Percentiles rank a stretch among this genome's conserved stretches.
These are phyloP conservation scores for Saccharomycopsis fermentans DNA, from an alignment of 805 yeast species.

Conservation along the genomic window DNA sequence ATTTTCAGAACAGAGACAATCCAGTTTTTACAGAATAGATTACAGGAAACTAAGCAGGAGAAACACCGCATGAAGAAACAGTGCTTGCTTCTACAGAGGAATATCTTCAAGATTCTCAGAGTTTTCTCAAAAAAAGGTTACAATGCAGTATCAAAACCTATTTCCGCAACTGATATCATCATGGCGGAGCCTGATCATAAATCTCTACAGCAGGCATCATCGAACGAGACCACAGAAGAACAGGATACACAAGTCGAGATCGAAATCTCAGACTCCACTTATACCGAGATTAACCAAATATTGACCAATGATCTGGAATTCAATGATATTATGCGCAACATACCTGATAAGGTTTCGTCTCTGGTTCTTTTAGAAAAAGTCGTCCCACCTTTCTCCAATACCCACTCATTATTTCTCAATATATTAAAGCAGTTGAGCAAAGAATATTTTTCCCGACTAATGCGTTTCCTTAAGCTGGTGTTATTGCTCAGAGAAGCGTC, in stretches of 20 bases:
- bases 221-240: background rate
- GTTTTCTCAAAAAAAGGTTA: slow-evolving; percentile 15
- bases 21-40: background rate
- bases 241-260: background rate
- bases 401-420: background rate
- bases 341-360: slow-evolving; percentile 11
- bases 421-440: slow-evolving; percentile 11
- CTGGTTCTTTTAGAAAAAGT: slow-evolving; percentile 4
- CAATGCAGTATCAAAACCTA: slow-evolving; percentile 2
- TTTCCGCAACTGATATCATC: background rate
- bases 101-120: slow-evolving; percentile 16
- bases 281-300: slow-evolving; percentile 17
- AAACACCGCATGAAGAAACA: slow-evolving; percentile 1
- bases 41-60: background rate
- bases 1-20: background rate
- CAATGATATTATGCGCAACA: slow-evolving; percentile 17
- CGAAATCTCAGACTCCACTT: slow-evolving; percentile 15
- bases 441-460: slow-evolving; percentile 14
- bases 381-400: slow-evolving; percentile 8
- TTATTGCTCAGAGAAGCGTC: slow-evolving; percentile 13
- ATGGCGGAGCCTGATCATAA: background rate
- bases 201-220: background rate
- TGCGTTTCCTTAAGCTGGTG: slow-evolving; percentile 11
- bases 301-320: slow-evolving; percentile 24
- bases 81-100: slow-evolving; percentile 10